A percentile compares a stretch with the other conserved stretches of the same genome.
phyloP scores from a whole-genome alignment of 1,139 yeast species.

The Candida buenavistaensis region DNA sequence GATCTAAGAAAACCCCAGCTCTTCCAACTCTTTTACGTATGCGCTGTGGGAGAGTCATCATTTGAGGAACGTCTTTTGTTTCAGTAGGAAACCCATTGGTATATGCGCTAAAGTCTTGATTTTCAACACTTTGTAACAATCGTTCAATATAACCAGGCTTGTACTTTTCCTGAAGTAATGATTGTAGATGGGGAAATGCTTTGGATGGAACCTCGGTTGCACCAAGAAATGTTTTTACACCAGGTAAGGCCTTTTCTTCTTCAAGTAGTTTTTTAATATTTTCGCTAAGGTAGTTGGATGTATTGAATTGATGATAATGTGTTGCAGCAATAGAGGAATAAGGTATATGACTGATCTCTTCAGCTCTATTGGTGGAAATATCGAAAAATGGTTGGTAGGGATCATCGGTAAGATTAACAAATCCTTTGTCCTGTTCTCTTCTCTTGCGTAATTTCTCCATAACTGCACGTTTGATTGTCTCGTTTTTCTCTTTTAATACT shows the following conservation, averaged over 20 bases:
- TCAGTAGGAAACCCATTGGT: conserved; percentile 33
- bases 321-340: conserved; percentile 78
- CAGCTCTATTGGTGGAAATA: conserved; percentile 47
- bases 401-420: conserved; percentile 85
- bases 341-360: conserved; percentile 67
- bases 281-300: conserved; percentile 53
- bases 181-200: conserved; percentile 43
- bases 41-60: conserved; percentile 24
- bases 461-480: conserved; percentile 77
- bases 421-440: conserved; percentile 67
- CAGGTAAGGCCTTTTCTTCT: conserved; percentile 44
- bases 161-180: conserved; percentile 32
- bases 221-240: conserved; percentile 46
- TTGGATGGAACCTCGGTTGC: conserved; percentile 45
- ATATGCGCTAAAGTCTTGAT: conserved; percentile 48
- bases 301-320: conserved; percentile 68
- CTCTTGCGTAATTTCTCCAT: conserved; percentile 78
- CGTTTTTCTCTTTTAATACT: conserved; percentile 73
- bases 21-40: conserved; percentile 79
- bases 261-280: conserved; percentile 41
- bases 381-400: conserved; percentile 87
- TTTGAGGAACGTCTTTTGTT: conserved; percentile 17
- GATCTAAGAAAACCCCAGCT: conserved; percentile 71
- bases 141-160: conserved; percentile 37
- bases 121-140: conserved; percentile 44